phyloP scores from a whole-genome alignment of 2,329 filamentous ascomycete species.

The Trichoderma sp. region DNA sequence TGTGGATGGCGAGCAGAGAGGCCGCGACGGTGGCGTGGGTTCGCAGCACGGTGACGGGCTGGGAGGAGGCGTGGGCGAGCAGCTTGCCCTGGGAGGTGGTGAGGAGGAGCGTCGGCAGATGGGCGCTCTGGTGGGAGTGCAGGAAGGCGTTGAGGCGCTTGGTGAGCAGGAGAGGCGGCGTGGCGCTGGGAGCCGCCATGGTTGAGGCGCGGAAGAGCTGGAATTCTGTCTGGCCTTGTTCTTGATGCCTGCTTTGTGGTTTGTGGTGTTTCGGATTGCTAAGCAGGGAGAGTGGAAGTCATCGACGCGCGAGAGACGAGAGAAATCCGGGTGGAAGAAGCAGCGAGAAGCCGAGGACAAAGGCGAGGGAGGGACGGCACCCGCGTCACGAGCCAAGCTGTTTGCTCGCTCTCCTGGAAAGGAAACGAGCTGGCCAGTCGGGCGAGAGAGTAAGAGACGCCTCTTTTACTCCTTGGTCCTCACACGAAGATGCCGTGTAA shows the following conservation, averaged over 20 bases:
- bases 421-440: neutral
- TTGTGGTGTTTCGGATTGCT: neutral
- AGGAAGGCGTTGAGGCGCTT: slow-evolving; percentile 66
- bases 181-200: slow-evolving; percentile 43
- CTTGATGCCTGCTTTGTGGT: neutral
- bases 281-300: neutral
- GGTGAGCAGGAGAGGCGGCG: slow-evolving; percentile 63
- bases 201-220: neutral
- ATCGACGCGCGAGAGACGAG: neutral
- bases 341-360: neutral
- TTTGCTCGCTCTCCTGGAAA: neutral
- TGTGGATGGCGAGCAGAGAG: slow-evolving; percentile 62
- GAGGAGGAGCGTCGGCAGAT: slow-evolving; percentile 61
- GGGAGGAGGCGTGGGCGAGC: slow-evolving; percentile 60
- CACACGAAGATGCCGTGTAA: slow-evolving; percentile 5
- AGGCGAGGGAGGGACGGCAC: neutral
- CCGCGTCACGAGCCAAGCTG: slow-evolving; percentile 15
- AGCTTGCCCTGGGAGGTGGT: slow-evolving; percentile 63
- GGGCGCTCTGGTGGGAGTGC: slow-evolving; percentile 56
- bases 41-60: slow-evolving; percentile 59
- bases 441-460: neutral
- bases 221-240: neutral
- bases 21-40: slow-evolving; percentile 66
- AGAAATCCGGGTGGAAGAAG: neutral
- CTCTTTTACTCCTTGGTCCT: neutral